A percentile compares a stretch with the other conserved stretches of the same genome.
Conservation (phyloP, 352 stramenopile species). For the Phytopythium mirpurense region DNA sequence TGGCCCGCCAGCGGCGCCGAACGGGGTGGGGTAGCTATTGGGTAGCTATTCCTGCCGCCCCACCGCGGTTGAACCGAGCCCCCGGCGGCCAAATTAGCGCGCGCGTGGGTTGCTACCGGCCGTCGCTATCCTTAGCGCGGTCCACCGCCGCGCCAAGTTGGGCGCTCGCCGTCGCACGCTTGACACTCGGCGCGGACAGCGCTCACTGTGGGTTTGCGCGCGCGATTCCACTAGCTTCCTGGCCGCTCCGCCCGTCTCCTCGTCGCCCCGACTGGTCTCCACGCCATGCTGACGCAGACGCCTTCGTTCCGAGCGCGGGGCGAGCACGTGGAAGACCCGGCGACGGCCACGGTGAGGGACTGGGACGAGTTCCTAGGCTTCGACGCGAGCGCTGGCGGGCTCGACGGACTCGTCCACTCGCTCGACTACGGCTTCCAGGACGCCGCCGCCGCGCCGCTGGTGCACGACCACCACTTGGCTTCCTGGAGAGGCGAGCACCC, state of each 20-base stretch:
- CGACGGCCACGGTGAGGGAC: background rate
- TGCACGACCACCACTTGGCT: background rate
- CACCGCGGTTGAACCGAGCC: background rate
- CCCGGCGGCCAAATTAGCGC: background rate
- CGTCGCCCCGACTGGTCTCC: background rate
- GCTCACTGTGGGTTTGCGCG: constrained; percentile 7
- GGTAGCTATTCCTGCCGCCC: background rate
- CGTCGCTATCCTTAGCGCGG: background rate
- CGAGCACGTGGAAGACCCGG: background rate
- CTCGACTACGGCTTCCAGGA: constrained; percentile 6
- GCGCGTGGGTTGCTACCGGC: background rate
- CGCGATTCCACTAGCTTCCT: background rate
- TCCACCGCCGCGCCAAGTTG: background rate
- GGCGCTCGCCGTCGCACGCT: background rate
- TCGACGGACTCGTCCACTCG: constrained; percentile 4
- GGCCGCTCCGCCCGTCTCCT: background rate
- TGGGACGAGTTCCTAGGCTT: constrained; percentile 4
- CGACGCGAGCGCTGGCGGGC: background rate
- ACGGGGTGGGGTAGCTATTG: too few relatives aligned
- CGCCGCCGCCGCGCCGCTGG: background rate
- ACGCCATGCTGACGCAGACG: background rate
- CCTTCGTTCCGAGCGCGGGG: background rate
- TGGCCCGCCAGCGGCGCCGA: too few relatives aligned
- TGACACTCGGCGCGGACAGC: background rate
- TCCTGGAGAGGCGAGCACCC: background rate